A percentile compares a stretch with the other conserved stretches of the same genome.
These are phyloP conservation scores for Tetrapyrgos nigripes DNA, from an alignment of 1,284 basidiomycete species.

Conservation along the genomic window DNA sequence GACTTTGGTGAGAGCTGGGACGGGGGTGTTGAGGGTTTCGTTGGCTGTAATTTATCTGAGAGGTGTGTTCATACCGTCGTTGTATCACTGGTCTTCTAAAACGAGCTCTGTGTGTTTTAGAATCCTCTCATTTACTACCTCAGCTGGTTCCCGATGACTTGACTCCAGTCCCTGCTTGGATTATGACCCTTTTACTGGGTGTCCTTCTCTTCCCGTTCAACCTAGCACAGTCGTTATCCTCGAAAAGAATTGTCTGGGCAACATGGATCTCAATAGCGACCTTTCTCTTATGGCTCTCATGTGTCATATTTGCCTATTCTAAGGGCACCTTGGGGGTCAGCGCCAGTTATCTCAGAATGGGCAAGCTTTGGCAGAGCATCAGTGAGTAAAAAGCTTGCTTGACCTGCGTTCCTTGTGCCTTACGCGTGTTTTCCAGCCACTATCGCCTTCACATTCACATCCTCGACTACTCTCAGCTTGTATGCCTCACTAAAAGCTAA, in stretches of 20 bases:
- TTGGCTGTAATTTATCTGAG: conserved; percentile 68
- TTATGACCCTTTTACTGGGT: conserved; percentile 46
- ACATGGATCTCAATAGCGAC: conserved; percentile 63
- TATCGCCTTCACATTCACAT: conserved; percentile 68
- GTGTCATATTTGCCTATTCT: conserved; percentile 55
- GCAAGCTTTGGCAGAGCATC: conserved; percentile 66
- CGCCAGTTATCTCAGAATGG: conserved; percentile 45
- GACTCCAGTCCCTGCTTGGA: conserved; percentile 37
- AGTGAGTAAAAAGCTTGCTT: conserved; percentile 64
- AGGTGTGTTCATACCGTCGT: conserved; percentile 48
- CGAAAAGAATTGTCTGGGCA: conserved; percentile 57
- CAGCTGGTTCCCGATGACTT: conserved; percentile 46
- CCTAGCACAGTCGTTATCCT: conserved; percentile 56
- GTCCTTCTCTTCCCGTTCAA: conserved; percentile 55
- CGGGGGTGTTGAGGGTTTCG: conserved; percentile 52
- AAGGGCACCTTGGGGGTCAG: conserved; percentile 47
- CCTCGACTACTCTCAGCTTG: conserved; percentile 66
- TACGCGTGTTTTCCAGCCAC: conserved; percentile 41
- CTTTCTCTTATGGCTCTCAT: conserved; percentile 65
- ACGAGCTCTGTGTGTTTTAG: conserved; percentile 37
- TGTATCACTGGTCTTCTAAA: conserved; percentile 5
- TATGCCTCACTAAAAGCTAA: conserved; percentile 63
- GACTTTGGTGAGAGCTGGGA: conserved; percentile 45
- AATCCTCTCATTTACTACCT: conserved; percentile 56
- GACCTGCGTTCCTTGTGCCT: not conserved